These are phyloP conservation scores for Davidsoniella virescens DNA, from an alignment of 2,329 filamentous ascomycete genomes.

Conservation along the genomic window DNA sequence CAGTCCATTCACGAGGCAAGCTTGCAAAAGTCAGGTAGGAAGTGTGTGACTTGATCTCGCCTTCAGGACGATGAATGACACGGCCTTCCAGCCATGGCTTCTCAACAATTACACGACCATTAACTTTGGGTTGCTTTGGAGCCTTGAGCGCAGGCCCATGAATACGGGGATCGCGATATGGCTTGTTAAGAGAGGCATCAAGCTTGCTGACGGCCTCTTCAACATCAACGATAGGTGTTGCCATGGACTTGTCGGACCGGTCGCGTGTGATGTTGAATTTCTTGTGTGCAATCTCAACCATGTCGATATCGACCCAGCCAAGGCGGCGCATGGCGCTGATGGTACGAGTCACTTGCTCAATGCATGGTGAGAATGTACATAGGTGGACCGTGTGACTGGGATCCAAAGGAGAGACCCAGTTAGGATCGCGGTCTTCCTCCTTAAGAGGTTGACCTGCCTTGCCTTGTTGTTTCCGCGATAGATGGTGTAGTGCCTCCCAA, in stretches of 20 bases:
- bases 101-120: neutral
- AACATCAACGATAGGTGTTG: conserved; percentile 55
- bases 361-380: conserved; percentile 92
- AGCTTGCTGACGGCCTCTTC: conserved; percentile 62
- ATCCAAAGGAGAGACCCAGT: conserved; percentile 37
- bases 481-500: conserved; percentile 61
- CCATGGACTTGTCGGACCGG: conserved; percentile 58
- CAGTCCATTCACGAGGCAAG: conserved; percentile 71
- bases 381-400: conserved; percentile 57
- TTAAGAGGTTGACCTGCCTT: conserved; percentile 19
- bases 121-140: conserved; percentile 6
- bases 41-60: conserved; percentile 87
- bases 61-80: conserved; percentile 64
- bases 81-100: conserved; percentile 61
- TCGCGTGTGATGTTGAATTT: conserved; percentile 72
- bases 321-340: conserved; percentile 63
- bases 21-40: conserved; percentile 93
- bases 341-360: conserved; percentile 85
- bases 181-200: conserved; percentile 16
- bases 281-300: conserved; percentile 75
- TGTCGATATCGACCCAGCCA: conserved; percentile 83
- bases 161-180: neutral
- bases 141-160: neutral
- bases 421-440: conserved; percentile 15
- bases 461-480: conserved; percentile 36